Percentiles rank a stretch among this genome's conserved stretches.
These are phyloP conservation scores for Phytophthora citrophthora DNA, from an alignment of 352 stramenopile genomes.

Conservation along the genomic window DNA sequence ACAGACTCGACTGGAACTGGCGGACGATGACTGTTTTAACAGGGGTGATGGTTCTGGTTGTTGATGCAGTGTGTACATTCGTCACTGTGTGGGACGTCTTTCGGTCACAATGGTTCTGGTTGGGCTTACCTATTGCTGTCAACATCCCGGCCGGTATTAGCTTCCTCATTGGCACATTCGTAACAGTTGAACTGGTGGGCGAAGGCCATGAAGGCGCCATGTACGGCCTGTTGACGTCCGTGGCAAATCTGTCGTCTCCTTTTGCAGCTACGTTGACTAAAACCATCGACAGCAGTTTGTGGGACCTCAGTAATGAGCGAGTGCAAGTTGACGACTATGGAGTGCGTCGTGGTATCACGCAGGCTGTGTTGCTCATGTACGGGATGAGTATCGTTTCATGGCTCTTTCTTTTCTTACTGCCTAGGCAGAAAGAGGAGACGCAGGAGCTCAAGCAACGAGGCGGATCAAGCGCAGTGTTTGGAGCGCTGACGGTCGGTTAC, in stretches of 20 bases:
- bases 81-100: conserved; percentile 1
- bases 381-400: conserved; percentile 32
- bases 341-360: conserved; percentile 32
- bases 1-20: conserved; percentile 6
- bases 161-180: conserved; percentile 26
- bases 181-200: conserved; percentile 46
- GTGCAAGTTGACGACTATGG: conserved; percentile 33
- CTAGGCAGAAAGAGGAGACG: conserved; percentile 35
- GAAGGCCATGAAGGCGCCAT: conserved; percentile 46
- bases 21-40: neutral
- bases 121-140: neutral
- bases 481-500: conserved; percentile 36
- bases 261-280: conserved; percentile 30
- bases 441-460: conserved; percentile 31
- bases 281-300: conserved; percentile 24
- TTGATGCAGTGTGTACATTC: conserved; percentile 1
- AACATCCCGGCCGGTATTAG: neutral
- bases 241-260: conserved; percentile 27
- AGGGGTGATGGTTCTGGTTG: neutral
- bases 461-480: conserved; percentile 31
- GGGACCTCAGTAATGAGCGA: conserved; percentile 35
- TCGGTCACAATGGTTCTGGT: neutral
- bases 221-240: conserved; percentile 44
- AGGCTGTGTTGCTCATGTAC: conserved; percentile 40
- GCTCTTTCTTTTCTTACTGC: conserved; percentile 37